Evolutionary conservation across 2,329 filamentous ascomycete species (phyloP).

Genomic region (Cadophora sp.): DNA sequence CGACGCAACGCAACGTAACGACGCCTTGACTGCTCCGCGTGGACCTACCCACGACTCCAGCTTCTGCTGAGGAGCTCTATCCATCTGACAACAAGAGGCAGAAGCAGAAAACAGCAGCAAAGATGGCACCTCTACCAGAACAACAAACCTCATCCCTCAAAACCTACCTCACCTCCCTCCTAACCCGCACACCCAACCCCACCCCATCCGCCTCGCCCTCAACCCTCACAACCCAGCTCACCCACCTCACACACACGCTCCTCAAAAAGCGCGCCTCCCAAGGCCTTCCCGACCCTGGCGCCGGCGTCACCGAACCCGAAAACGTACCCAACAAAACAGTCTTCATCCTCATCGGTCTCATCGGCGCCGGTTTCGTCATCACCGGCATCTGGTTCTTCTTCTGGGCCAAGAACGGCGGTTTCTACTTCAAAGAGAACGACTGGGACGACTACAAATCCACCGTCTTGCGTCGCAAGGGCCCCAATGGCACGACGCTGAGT

Average conservation of each 20-base stretch:
- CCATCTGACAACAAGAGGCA: neutral
- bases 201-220: constrained; percentile 19
- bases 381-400: constrained; percentile 97
- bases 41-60: neutral
- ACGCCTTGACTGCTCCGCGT: constrained; percentile 10
- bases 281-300: constrained; percentile 47
- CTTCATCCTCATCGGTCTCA: constrained; percentile 69
- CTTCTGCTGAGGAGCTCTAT: constrained; percentile 5
- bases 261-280: constrained; percentile 24
- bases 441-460: constrained; percentile 99
- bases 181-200: constrained; percentile 34
- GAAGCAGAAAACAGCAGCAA: constrained; percentile 1
- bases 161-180: constrained; percentile 35
- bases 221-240: constrained; percentile 20
- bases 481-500: constrained; percentile 84
- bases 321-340: constrained; percentile 68
- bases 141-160: constrained; percentile 19
- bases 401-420: constrained; percentile 96
- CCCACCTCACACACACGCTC: constrained; percentile 15
- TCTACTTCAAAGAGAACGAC: constrained; percentile 82
- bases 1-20: constrained; percentile 20
- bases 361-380: constrained; percentile 48
- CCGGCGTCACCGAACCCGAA: constrained; percentile 60
- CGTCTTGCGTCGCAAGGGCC: constrained; percentile 85
- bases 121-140: constrained; percentile 42